Conservation (phyloP, 129 eudicot genomes). For the Escallonia rubra region DNA sequence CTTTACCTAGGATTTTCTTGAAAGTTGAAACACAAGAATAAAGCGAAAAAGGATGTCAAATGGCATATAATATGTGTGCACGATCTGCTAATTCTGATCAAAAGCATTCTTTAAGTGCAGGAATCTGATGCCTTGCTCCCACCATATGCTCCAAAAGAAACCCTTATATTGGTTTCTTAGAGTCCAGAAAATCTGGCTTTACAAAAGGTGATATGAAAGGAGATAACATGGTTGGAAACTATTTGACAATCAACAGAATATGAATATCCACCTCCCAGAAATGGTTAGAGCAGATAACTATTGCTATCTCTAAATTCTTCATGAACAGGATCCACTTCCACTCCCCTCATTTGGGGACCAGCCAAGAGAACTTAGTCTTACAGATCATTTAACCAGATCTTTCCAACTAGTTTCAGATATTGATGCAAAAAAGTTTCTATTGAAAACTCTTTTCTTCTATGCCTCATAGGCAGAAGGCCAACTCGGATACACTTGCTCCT, state of each 20-base stretch:
- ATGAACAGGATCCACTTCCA: no score
- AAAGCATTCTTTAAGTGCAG: neutral
- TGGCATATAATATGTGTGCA: neutral
- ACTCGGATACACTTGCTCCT: neutral
- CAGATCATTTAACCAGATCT: no score
- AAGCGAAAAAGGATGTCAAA: neutral
- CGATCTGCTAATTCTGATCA: no score
- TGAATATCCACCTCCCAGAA: neutral
- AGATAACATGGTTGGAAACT: neutral
- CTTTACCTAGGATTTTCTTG: no score
- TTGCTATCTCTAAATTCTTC: no score
- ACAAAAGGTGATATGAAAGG: neutral
- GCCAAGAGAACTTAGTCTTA: no score
- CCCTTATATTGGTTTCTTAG: neutral
- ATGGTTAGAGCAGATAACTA: no score
- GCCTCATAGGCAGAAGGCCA: neutral
- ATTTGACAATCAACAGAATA: slow-evolving; percentile 2
- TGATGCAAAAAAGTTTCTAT: neutral
- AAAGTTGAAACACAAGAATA: neutral
- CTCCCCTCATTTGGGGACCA: slow-evolving; percentile 2
- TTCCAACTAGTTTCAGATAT: no score
- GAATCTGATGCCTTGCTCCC: slow-evolving; percentile 6
- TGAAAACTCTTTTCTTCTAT: slow-evolving; percentile 5
- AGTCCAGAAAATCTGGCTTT: neutral
- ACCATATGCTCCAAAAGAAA: slow-evolving; percentile 1